Conservation (phyloP, 2,329 filamentous ascomycete species). For the Cladorrhinum sp. region DNA sequence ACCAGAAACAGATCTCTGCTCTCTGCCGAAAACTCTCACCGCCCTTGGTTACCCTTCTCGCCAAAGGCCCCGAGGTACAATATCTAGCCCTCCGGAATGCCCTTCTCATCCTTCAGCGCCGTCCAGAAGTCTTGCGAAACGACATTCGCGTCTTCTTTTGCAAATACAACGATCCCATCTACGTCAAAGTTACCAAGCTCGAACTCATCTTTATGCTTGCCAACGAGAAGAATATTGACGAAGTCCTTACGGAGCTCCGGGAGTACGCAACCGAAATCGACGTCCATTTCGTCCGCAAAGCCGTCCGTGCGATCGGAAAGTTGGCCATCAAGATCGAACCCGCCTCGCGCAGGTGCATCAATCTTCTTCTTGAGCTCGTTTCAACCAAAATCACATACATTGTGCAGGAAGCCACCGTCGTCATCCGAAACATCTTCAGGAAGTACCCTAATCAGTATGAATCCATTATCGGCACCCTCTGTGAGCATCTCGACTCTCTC, state of each 20-base stretch:
- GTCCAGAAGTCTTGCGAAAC: constrained; percentile 89
- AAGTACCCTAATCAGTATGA: constrained; percentile 99
- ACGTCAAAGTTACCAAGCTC: constrained; percentile 98
- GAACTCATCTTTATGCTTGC: constrained; percentile 99
- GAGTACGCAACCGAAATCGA: constrained; percentile 99
- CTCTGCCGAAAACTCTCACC: constrained; percentile 92
- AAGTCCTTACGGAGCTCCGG: constrained; percentile 87
- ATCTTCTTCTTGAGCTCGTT: constrained; percentile 86
- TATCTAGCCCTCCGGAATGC: constrained; percentile 94
- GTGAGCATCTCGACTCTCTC: constrained; percentile 91
- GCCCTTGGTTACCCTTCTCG: constrained; percentile 87
- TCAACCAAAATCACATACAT: constrained; percentile 99
- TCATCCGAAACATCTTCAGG: constrained; percentile 98
- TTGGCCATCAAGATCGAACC: constrained; percentile 98
- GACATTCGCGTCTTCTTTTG: constrained; percentile 84
- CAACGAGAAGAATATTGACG: constrained; percentile 89
- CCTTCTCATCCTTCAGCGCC: constrained; percentile 84
- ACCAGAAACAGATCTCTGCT: constrained; percentile 81
- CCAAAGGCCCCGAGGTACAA: constrained; percentile 97
- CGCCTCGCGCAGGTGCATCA: constrained; percentile 85
- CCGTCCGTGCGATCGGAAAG: constrained; percentile 95
- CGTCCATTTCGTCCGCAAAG: constrained; percentile 97
- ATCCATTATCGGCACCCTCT: constrained; percentile 91
- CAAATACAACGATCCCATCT: constrained; percentile 38
- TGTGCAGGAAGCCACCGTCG: constrained; percentile 96